Percentiles rank a stretch among this genome's conserved stretches.
These are phyloP conservation scores for Fagus sylvatica DNA, from an alignment of 306 rosid species.

Conservation along the genomic window DNA sequence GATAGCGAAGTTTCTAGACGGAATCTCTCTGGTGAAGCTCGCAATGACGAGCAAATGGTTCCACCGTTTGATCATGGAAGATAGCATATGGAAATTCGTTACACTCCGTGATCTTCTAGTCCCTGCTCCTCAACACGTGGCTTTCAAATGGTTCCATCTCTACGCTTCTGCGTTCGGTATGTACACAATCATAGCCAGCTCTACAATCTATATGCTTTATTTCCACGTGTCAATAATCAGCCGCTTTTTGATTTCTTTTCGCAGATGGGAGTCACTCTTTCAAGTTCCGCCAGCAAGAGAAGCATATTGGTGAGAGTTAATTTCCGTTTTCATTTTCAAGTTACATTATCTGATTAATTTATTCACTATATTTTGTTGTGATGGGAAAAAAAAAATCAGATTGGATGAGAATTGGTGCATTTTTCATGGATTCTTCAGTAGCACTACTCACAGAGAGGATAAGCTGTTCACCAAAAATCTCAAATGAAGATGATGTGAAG, in stretches of 20 bases:
- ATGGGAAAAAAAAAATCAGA: constrained; percentile 42
- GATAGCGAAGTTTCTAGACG: constrained; percentile 81
- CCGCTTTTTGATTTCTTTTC: constrained; percentile 24
- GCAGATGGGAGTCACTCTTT: constrained; percentile 93
- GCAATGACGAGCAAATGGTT: constrained; percentile 83
- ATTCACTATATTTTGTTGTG: constrained; percentile 11
- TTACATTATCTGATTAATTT: neutral
- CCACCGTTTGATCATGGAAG: constrained; percentile 65
- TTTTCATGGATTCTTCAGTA: constrained; percentile 66
- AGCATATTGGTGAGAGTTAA: constrained; percentile 76
- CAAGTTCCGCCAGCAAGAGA: constrained; percentile 77
- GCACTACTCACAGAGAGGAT: constrained; percentile 70
- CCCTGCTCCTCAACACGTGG: constrained; percentile 54
- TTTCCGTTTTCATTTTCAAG: neutral
- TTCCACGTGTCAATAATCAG: neutral
- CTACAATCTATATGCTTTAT: neutral
- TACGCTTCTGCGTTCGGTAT: constrained; percentile 79
- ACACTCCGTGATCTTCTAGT: constrained; percentile 89
- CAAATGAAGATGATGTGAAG: constrained; percentile 41
- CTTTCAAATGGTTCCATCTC: constrained; percentile 70
- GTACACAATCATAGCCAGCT: neutral
- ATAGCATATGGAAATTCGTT: constrained; percentile 73
- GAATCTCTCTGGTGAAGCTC: constrained; percentile 78
- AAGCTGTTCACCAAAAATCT: constrained; percentile 39
- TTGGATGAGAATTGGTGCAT: constrained; percentile 97